These are phyloP conservation scores for Elongisporangium undulatum DNA, from an alignment of 352 stramenopile genomes.

Conservation along the genomic window DNA sequence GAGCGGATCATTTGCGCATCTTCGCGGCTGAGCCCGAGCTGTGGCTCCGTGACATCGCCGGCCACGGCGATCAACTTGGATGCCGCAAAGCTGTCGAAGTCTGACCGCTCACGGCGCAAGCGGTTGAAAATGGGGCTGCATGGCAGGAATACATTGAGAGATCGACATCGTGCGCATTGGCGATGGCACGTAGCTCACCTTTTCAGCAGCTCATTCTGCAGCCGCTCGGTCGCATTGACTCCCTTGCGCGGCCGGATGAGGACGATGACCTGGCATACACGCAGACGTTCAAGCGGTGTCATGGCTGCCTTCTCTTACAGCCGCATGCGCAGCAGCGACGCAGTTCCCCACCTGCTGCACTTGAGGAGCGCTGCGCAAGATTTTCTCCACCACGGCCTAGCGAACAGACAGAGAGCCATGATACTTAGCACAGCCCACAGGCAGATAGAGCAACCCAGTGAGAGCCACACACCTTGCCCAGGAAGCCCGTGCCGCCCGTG, in stretches of 20 bases:
- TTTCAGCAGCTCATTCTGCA: constrained; percentile 74
- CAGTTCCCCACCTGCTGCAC: constrained; percentile 35
- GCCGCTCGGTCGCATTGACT: constrained; percentile 33
- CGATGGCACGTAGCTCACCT: constrained; percentile 17
- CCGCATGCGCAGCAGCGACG: neutral
- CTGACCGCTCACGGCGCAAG: constrained; percentile 38
- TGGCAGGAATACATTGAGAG: neutral
- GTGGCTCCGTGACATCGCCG: constrained; percentile 63
- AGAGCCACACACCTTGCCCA: constrained; percentile 56
- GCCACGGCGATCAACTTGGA: constrained; percentile 60
- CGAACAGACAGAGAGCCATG: constrained; percentile 1
- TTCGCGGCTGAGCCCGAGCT: constrained; percentile 43
- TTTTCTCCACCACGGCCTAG: constrained; percentile 76
- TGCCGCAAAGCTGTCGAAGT: constrained; percentile 43
- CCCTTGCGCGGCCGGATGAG: constrained; percentile 79
- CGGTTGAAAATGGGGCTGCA: constrained; percentile 69
- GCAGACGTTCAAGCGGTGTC: neutral
- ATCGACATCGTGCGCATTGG: neutral
- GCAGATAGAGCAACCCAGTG: neutral
- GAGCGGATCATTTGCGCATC: constrained; percentile 41
- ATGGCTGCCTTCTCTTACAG: neutral
- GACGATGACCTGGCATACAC: constrained; percentile 47
- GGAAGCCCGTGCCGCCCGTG: constrained; percentile 85
- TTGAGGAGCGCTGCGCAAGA: constrained; percentile 60
- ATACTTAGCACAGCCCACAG: neutral